These are phyloP conservation scores for Asterella californica DNA, from an alignment of 225 moss, liverwort and hornwort genomes.

Conservation along the genomic window DNA sequence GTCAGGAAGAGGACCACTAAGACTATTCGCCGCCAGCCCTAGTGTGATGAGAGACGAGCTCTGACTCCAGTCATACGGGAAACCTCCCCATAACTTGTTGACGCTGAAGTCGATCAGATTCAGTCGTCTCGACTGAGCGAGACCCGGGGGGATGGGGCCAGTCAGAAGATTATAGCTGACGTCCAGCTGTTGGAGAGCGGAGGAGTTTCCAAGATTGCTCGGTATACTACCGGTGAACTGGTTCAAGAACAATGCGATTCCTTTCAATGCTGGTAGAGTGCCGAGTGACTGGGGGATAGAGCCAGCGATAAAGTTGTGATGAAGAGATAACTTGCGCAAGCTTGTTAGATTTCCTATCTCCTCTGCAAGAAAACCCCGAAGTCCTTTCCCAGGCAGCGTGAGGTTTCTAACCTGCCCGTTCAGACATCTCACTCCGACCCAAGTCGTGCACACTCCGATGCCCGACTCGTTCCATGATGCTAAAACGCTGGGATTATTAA, in stretches of 20 bases:
- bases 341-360: slow-evolving; percentile 45
- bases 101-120: slow-evolving; percentile 32
- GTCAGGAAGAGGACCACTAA: slow-evolving; percentile 35
- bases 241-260: slow-evolving; percentile 40
- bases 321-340: slow-evolving; percentile 38
- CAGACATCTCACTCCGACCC: slow-evolving; percentile 35
- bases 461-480: slow-evolving; percentile 44
- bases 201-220: slow-evolving; percentile 36
- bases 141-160: slow-evolving; percentile 22
- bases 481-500: slow-evolving; percentile 27
- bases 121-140: slow-evolving; percentile 22
- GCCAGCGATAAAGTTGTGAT: slow-evolving; percentile 36
- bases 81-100: slow-evolving; percentile 37
- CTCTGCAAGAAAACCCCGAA: slow-evolving; percentile 27
- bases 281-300: slow-evolving; percentile 41
- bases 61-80: slow-evolving; percentile 32
- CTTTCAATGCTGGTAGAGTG: slow-evolving; percentile 25
- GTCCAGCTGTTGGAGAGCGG: slow-evolving; percentile 37
- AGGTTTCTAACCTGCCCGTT: slow-evolving; percentile 30
- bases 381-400: slow-evolving; percentile 30
- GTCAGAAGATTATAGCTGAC: slow-evolving; percentile 32
- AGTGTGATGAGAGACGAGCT: slow-evolving; percentile 20
- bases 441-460: slow-evolving; percentile 21
- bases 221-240: slow-evolving; percentile 38
- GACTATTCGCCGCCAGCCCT: slow-evolving; percentile 26